A percentile compares a stretch with the other conserved stretches of the same genome.
phyloP scores from a whole-genome alignment of 2,329 filamentous ascomycete species.

The Chrysoporthe deuterocubensis region DNA sequence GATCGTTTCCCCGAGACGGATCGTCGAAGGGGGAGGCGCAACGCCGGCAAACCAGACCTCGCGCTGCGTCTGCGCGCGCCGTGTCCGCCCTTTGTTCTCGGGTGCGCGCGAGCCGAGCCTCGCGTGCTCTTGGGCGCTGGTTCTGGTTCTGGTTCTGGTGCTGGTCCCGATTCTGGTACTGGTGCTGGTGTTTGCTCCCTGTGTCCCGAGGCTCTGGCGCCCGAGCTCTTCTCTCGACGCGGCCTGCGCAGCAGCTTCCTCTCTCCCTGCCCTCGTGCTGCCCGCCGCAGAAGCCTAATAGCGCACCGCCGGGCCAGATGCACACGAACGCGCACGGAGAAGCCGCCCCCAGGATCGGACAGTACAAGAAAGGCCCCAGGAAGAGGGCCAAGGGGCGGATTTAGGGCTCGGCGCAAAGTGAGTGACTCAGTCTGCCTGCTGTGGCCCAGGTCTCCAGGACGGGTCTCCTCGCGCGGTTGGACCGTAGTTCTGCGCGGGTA shows the following conservation, averaged over 20 bases:
- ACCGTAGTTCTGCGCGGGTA: background rate
- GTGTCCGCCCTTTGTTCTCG: conserved; percentile 1
- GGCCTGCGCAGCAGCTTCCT: conserved; percentile 8
- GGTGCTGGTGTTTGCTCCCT: background rate
- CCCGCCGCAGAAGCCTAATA: conserved; percentile 23
- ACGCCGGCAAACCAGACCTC: conserved; percentile 16
- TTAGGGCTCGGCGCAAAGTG: conserved; percentile 12
- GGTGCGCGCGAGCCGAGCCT: conserved; percentile 25
- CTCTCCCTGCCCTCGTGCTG: conserved; percentile 22
- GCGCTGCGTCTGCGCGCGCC: conserved; percentile 12
- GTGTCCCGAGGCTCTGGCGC: background rate
- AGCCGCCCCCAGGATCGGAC: background rate
- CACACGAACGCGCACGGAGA: conserved; percentile 10
- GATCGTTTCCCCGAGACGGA: conserved; percentile 20
- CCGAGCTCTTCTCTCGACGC: conserved; percentile 15
- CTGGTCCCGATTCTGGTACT: too few species aligned
- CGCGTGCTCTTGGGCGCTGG: background rate
- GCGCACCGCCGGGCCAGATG: conserved; percentile 16
- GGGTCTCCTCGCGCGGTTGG: too few species aligned
- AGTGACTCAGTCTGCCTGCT: background rate
- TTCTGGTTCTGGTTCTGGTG: too few species aligned
- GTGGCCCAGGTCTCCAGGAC: background rate
- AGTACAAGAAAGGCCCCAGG: background rate
- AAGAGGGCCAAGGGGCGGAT: background rate
- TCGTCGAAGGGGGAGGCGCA: conserved; percentile 13